Conservation (phyloP, 2,329 filamentous ascomycete genomes). For the Trichoderma guizhouense region DNA sequence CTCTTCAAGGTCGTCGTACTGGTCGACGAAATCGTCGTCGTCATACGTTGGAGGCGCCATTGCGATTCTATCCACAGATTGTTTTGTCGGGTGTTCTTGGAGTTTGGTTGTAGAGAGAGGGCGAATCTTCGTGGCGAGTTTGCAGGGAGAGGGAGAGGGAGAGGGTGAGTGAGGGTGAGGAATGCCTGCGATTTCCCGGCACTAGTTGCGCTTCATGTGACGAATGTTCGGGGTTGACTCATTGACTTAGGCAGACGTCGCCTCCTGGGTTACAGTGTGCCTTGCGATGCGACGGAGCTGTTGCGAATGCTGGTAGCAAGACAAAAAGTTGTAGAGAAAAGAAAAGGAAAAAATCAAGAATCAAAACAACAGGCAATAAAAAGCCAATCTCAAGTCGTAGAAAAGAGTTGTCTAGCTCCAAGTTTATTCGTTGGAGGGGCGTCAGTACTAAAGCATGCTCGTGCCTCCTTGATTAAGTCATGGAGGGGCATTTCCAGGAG, state of each 20-base stretch:
- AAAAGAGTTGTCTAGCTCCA: neutral
- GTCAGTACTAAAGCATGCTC: slow-evolving; percentile 24
- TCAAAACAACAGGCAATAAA: neutral
- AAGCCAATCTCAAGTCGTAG: neutral
- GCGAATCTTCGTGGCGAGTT: neutral
- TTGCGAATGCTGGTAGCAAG: neutral
- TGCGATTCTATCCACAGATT: neutral
- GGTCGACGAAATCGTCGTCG: slow-evolving; percentile 46
- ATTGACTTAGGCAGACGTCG: slow-evolving; percentile 9
- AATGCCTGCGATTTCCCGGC: neutral
- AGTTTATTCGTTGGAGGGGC: slow-evolving; percentile 12
- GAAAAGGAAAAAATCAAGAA: neutral
- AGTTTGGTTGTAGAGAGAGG: neutral
- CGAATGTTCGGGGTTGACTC: slow-evolving; percentile 12
- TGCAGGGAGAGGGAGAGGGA: neutral
- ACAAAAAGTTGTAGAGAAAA: neutral
- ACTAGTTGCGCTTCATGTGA: neutral
- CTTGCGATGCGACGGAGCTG: neutral
- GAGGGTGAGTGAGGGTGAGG: neutral
- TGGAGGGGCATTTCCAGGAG: slow-evolving; percentile 20
- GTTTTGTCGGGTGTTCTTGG: neutral
- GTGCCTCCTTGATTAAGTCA: slow-evolving; percentile 7
- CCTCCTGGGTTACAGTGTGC: neutral
- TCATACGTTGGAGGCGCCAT: slow-evolving; percentile 40
- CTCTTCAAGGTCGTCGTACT: slow-evolving; percentile 47